Evolutionary conservation across 2,329 filamentous ascomycete species (phyloP).

Genomic region (Aspergillus sergii): DNA sequence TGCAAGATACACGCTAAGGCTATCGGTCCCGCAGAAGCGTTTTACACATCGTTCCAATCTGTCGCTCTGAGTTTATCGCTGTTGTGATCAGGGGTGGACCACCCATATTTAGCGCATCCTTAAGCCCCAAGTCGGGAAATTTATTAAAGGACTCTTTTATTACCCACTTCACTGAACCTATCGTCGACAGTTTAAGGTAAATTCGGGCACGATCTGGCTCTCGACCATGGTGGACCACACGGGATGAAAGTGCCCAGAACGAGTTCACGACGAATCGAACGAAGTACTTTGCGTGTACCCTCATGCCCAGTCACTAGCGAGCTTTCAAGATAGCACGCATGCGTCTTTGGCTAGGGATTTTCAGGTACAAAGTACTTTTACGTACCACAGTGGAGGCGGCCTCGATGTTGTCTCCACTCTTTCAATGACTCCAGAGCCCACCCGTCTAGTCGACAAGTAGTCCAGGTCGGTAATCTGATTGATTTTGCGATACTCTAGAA

Average conservation of each 20-base stretch:
- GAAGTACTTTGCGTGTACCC: not conserved
- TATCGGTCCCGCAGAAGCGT: not conserved
- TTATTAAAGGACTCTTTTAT: not conserved
- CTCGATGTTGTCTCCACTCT: not conserved
- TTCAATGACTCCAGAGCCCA: not conserved
- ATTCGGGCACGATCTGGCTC: not conserved
- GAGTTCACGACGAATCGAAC: not conserved
- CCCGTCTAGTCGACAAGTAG: not conserved
- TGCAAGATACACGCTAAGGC: not conserved
- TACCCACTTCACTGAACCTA: not conserved
- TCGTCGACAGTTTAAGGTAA: not conserved
- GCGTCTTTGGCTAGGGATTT: not conserved
- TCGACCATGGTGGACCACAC: not conserved
- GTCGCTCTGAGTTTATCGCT: not conserved
- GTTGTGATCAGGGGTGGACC: not conserved
- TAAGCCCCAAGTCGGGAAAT: too few species aligned
- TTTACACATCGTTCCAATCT: not conserved
- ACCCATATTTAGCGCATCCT: not conserved
- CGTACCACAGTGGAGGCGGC: not conserved
- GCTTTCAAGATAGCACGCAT: not conserved
- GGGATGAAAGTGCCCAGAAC: not conserved
- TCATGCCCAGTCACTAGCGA: not conserved
- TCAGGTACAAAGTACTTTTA: not conserved
- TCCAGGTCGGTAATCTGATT: not conserved
- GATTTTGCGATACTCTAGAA: not conserved